These are phyloP conservation scores for Entoloma clypeatum DNA, from an alignment of 1,284 basidiomycete genomes.

Conservation along the genomic window DNA sequence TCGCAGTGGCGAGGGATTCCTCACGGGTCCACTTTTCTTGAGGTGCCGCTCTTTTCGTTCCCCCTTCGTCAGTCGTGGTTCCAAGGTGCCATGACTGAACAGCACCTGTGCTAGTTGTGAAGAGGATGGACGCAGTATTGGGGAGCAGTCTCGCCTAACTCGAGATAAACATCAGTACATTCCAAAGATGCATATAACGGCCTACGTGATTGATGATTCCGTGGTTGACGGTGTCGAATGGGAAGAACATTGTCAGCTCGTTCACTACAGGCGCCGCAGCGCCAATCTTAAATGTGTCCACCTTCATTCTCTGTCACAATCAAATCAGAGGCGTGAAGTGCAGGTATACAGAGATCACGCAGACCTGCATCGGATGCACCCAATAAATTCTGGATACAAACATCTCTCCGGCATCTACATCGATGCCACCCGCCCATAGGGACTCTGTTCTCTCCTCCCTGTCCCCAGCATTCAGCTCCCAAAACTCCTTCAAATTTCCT, in stretches of 20 bases:
- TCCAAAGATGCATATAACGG: too few species aligned
- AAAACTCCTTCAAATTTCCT: slow-evolving; percentile 42
- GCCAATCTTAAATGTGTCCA: slow-evolving; percentile 11
- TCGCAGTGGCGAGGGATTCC: slow-evolving; percentile 72
- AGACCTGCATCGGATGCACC: slow-evolving; percentile 58
- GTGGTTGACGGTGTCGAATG: slow-evolving; percentile 68
- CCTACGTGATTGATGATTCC: slow-evolving; percentile 72
- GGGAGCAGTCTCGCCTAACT: slow-evolving; percentile 3
- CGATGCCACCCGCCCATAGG: slow-evolving; percentile 58
- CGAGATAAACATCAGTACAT: too few species aligned
- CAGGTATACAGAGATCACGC: slow-evolving; percentile 24
- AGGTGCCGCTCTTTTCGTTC: too few species aligned
- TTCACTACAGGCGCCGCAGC: slow-evolving; percentile 3
- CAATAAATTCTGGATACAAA: slow-evolving; percentile 75
- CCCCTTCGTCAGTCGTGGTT: too few species aligned
- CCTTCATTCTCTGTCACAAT: slow-evolving; percentile 12
- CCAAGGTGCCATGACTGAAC: slow-evolving; percentile 70
- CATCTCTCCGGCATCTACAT: slow-evolving; percentile 47
- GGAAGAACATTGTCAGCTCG: slow-evolving; percentile 61
- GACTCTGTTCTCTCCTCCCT: slow-evolving; percentile 43
- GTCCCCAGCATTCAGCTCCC: slow-evolving; percentile 47
- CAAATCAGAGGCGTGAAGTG: neutral
- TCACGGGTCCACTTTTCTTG: slow-evolving; percentile 71
- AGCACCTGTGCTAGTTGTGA: slow-evolving; percentile 77
- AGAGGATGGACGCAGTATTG: slow-evolving; percentile 43